Evolutionary conservation across 345 rosid genomes (phyloP).

Genomic region (Aquilaria yunnanensis): DNA sequence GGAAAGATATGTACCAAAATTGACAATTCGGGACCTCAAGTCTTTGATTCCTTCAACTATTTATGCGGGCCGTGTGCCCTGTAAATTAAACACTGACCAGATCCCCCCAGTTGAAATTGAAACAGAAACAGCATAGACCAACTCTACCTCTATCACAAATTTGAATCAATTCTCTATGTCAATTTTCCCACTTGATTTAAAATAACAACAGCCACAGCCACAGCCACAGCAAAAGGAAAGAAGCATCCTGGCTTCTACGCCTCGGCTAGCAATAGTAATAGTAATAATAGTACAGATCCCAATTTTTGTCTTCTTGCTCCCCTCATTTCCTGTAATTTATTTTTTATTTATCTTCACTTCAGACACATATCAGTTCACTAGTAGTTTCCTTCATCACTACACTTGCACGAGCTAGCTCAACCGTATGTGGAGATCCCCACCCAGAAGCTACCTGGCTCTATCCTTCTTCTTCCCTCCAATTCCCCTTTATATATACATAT

Average conservation of each 20-base stretch:
- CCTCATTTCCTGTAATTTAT: not conserved
- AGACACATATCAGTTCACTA: not conserved
- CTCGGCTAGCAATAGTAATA: not conserved
- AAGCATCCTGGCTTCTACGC: conserved; percentile 55
- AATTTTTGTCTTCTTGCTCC: conserved; percentile 19
- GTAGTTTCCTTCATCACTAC: not conserved
- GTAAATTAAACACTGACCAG: no score
- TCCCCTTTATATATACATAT: conserved; percentile 18
- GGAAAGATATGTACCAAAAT: no score
- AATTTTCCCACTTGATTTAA: not conserved
- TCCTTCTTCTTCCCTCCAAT: conserved; percentile 2
- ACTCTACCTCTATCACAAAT: no score
- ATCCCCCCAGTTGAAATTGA: no score
- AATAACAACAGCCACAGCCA: not conserved
- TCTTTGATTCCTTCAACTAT: not conserved
- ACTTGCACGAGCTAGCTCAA: conserved; percentile 28
- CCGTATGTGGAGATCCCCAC: conserved; percentile 50
- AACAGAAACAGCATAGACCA: no score
- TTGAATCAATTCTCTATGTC: conserved; percentile 1
- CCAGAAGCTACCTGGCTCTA: conserved; percentile 53
- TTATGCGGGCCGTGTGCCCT: not conserved
- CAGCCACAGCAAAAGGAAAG: conserved; percentile 4
- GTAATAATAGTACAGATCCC: no score
- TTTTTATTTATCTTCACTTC: not conserved
- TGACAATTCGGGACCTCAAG: no score